Evolutionary conservation across 192 early-diverging fungal genomes (phyloP).

Genomic region (Umbelopsis ramanniana): DNA sequence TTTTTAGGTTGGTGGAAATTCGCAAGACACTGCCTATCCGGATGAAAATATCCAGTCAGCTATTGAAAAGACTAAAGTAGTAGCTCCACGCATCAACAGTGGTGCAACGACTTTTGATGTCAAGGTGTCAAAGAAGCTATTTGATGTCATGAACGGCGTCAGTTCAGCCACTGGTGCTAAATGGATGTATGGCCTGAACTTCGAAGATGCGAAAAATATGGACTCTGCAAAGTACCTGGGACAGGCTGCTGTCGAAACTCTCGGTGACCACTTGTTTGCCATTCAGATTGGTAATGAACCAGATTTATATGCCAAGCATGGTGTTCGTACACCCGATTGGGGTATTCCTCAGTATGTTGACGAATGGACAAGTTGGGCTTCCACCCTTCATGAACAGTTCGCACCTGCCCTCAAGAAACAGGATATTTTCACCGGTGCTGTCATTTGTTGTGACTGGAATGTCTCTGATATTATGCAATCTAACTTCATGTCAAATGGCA

Average conservation of each 20-base stretch:
- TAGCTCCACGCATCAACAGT: neutral
- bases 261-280: slow-evolving; percentile 15
- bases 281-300: slow-evolving; percentile 23
- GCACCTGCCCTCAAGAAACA: neutral
- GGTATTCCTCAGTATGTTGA: slow-evolving; percentile 7
- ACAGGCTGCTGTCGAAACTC: neutral
- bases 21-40: slow-evolving; percentile 21
- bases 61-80: neutral
- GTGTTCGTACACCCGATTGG: neutral
- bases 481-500: neutral
- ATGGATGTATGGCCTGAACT: slow-evolving; percentile 27
- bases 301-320: slow-evolving; percentile 19
- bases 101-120: slow-evolving; percentile 9
- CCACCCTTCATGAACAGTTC: neutral
- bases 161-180: neutral
- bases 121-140: neutral
- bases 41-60: neutral
- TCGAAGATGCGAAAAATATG: slow-evolving; percentile 13
- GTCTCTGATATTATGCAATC: slow-evolving; percentile 1
- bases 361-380: slow-evolving; percentile 19
- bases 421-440: slow-evolving; percentile 16
- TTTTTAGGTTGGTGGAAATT: slow-evolving; percentile 18
- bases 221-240: neutral
- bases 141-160: slow-evolving; percentile 14
- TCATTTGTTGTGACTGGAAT: slow-evolving; percentile 11